Percentiles rank a stretch among this genome's conserved stretches.
These are phyloP conservation scores for Eucalyptus regnans DNA, from an alignment of 345 rosid species.

Conservation along the genomic window DNA sequence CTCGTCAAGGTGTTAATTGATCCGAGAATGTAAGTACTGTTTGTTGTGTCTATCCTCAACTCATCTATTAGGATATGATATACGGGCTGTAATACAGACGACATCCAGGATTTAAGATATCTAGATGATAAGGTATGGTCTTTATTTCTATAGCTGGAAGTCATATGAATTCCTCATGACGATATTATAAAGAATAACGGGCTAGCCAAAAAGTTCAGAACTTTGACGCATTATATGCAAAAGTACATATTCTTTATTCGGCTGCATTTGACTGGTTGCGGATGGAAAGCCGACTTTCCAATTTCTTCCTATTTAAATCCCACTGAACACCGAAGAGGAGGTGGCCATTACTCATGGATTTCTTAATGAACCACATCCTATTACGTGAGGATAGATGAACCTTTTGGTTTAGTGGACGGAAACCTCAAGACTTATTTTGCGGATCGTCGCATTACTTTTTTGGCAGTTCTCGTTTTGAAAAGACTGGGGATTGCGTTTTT, in stretches of 20 bases:
- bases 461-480: not conserved
- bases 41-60: not conserved
- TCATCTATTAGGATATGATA: not conserved
- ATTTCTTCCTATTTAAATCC: not conserved
- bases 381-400: not conserved
- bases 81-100: not conserved
- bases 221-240: not conserved
- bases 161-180: not conserved
- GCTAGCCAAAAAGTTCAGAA: not conserved
- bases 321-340: not conserved
- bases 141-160: not conserved
- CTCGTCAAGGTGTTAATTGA: not conserved
- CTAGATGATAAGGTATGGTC: not conserved
- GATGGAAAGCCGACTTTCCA: not conserved
- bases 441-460: not conserved
- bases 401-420: not conserved
- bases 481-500: not conserved
- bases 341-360: not conserved
- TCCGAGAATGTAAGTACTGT: not conserved
- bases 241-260: not conserved
- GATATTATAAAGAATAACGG: not conserved
- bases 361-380: not conserved
- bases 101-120: not conserved
- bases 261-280: not conserved
- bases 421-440: not conserved